Base-by-base conservation (phyloP, 129 eudicot genomes). In the Centrapalus pauciflorus region DNA sequence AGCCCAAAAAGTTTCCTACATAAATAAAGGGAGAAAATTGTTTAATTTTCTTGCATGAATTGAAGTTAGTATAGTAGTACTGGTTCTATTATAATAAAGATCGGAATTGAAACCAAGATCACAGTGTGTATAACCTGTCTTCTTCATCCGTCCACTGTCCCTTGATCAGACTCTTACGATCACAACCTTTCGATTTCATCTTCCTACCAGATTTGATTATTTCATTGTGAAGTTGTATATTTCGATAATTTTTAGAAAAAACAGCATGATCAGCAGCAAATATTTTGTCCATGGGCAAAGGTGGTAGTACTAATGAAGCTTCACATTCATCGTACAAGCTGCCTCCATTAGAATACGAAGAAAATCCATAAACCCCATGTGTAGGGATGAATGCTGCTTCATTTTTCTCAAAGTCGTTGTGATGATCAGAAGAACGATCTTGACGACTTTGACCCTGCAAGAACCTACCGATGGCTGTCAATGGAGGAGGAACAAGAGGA, bases 121-220 rank as follows among this genome's bases (percentile, higher is more conserved):
- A 30, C 4, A 14, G 4, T 9, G 54, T 16, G 24, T 17, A 11
- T 12, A 52, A 83, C 88, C 85, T 87, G 76, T 87, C 95, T 81
- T 87, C 90, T 69, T 87, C 90, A 40, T 72, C 82, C 24, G 87
- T 81, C 95, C 95, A 87, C 61, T 78, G 87, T 33, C 90, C 95
- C 51, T 84, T 87, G 85, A 86, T 86, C 71, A 83, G 69, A 70
- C 45, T 30, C 14, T 73, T 63, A 40, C 49, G 61, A 6, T 51
- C 27, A 4, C 75, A 75, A 9, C 79, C 70, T 40, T 74, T 75
- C 19, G 45, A 70, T 64, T 34, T 58, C 65, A 61, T 77, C 41
- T 59, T 70, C 45, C 24, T 26, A 66, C 61, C 28, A 3, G 58
- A 10, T 27, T 66, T 55, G 68, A 43, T 20, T 14, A 48, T 69